Evolutionary conservation across 2,329 filamentous ascomycete species (phyloP), one percentile per base, ranked within the genome.

Genomic region (Aureobasidium mangrovei): DNA sequence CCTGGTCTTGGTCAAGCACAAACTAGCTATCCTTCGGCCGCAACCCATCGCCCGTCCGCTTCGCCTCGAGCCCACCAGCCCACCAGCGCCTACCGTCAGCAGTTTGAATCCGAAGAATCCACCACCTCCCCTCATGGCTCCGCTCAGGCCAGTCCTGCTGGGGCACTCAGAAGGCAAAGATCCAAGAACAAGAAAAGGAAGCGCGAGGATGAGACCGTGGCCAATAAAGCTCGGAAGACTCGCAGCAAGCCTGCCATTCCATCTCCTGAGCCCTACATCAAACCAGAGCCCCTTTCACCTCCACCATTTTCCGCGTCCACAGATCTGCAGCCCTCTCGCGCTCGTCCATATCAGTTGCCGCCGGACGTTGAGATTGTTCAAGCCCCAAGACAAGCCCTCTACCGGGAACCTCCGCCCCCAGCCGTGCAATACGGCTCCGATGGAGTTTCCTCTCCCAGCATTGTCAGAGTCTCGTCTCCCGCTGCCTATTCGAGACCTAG

Each of bases 221-320:
- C 53, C 26, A 38, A 32, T 10, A 53, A 53, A 65, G 67, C 56
- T 35, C 63, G 65, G 64, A 62, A 69, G 63, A 62, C 65, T 63
- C 60, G 63, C 61, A 54, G 65, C 58, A 64, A 65, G 47, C 67
- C 65, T 49, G 65, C 65, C 55, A 61, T 61, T 52, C 66, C 66
- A 26, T 56, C 63, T 29, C 58, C 56, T 29, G 76, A 76, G 54
- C 70, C 77, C 7, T 76, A 76, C 59, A 81, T 84, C 64, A 84
- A 84, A 63, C 75, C 80, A 60, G 81, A 84, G 62, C 80, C 81
- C 6, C 69, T 82, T 18, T 84, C 81, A 9, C 81, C 81, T 24
- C 79, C 78, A 40, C 77, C 78, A 1, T 78, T 83, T 57, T 67
- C 73, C 10, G 61, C 61, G 24, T 59, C 70, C 40, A 57, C 69